Conservation (phyloP, 139 green algal species). For the Coelastrella sp. region DNA sequence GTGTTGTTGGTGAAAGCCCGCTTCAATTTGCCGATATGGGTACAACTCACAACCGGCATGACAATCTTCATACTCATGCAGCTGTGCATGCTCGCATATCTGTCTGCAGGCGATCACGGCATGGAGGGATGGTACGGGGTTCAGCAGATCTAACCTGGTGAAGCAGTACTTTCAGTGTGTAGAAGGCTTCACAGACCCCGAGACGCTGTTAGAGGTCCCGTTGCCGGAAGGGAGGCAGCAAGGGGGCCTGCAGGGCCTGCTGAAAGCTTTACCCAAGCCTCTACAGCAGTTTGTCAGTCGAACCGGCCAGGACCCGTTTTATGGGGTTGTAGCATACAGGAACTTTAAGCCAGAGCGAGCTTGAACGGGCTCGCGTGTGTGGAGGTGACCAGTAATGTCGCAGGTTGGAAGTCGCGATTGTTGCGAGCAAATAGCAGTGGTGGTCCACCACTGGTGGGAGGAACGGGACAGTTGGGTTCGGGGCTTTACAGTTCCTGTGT, state of each 20-base stretch:
- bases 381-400: too few species aligned
- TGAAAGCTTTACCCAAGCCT: slow-evolving; percentile 47
- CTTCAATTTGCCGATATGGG: too few species aligned
- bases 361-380: too few species aligned
- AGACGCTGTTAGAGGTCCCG: slow-evolving; percentile 72
- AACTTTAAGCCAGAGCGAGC: slow-evolving; percentile 27
- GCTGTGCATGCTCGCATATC: not conserved
- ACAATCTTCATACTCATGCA: too few species aligned
- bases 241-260: not conserved
- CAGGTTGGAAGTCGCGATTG: too few species aligned
- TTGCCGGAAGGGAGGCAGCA: slow-evolving; percentile 30
- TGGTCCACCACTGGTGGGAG: too few species aligned
- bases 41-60: not conserved
- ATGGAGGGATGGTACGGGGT: slow-evolving; percentile 83
- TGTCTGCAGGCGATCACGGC: slow-evolving; percentile 74
- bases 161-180: slow-evolving; percentile 83
- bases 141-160: slow-evolving; percentile 75
- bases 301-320: slow-evolving; percentile 78
- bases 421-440: too few species aligned
- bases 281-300: slow-evolving; percentile 41
- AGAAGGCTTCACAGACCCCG: slow-evolving; percentile 75
- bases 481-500: too few species aligned
- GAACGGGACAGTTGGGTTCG: too few species aligned
- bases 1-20: too few species aligned
- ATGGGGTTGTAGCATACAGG: slow-evolving; percentile 82